Evolutionary conservation across 805 yeast genomes (phyloP).

Genomic region (Candida cerambycidarum): DNA sequence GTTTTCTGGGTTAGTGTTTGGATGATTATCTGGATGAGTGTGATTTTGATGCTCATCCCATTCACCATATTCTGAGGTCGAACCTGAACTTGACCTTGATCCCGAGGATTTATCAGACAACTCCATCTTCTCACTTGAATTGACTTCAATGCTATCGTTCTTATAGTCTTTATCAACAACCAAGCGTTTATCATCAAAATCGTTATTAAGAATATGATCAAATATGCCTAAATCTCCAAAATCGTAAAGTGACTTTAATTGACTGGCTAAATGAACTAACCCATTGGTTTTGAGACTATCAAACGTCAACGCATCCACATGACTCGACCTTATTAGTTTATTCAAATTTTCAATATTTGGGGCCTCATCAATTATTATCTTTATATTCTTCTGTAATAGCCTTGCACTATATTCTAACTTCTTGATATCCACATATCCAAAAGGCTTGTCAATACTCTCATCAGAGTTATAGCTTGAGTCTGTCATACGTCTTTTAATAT

Average conservation of each 20-base stretch:
- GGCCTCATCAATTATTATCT: slow-evolving; percentile 52
- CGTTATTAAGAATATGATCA: slow-evolving; percentile 28
- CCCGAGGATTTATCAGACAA: not conserved
- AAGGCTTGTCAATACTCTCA: not conserved
- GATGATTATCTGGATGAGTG: not conserved
- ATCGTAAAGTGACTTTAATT: slow-evolving; percentile 53
- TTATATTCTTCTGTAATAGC: slow-evolving; percentile 50
- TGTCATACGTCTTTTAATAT: slow-evolving; percentile 13
- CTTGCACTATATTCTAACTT: slow-evolving; percentile 41
- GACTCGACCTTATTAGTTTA: slow-evolving; percentile 27
- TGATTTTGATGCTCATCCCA: too few relatives aligned
- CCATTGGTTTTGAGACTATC: slow-evolving; percentile 53
- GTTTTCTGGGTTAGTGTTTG: not conserved
- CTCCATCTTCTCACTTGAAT: not conserved
- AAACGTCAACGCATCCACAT: slow-evolving; percentile 42
- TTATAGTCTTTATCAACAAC: slow-evolving; percentile 7
- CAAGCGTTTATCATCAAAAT: slow-evolving; percentile 8
- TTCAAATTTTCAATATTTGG: slow-evolving; percentile 50
- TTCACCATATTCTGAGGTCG: not conserved
- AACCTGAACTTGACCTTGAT: too few relatives aligned
- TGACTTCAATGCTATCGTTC: not conserved
- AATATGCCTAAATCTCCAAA: slow-evolving; percentile 51
- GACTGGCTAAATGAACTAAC: slow-evolving; percentile 59
- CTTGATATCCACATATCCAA: slow-evolving; percentile 39
- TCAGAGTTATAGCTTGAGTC: not conserved